Conservation (phyloP, 2,329 filamentous ascomycete genomes). For the Fusarium scirpi region DNA sequence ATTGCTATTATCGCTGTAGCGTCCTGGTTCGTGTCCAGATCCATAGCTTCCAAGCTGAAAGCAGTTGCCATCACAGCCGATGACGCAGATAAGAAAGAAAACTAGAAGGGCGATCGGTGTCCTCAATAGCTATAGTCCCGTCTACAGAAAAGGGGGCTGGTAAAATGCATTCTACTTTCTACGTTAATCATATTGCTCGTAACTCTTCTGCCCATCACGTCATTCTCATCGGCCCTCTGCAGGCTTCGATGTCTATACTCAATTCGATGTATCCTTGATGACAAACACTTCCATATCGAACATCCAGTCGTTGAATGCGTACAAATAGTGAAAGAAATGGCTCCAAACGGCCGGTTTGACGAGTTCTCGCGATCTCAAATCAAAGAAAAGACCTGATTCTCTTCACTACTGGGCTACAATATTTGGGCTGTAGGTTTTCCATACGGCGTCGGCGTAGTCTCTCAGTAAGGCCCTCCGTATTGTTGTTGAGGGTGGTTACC, state of each 20-base stretch:
- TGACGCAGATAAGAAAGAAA: constrained; percentile 54
- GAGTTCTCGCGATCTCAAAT: constrained; percentile 33
- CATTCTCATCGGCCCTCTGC: constrained; percentile 30
- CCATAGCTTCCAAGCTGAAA: constrained; percentile 47
- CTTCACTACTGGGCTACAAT: constrained; percentile 9
- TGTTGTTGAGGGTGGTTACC: constrained; percentile 51
- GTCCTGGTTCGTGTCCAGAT: constrained; percentile 59
- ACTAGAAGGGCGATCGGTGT: constrained; percentile 37
- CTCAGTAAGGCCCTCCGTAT: constrained; percentile 45
- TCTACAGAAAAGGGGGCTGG: constrained; percentile 27
- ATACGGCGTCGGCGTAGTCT: neutral
- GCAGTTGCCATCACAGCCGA: constrained; percentile 44
- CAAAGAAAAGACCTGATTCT: constrained; percentile 7
- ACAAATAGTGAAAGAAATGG: constrained; percentile 23
- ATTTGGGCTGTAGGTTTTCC: constrained; percentile 5
- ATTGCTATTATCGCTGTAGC: constrained; percentile 69
- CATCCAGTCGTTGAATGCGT: constrained; percentile 20
- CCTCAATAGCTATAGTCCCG: constrained; percentile 29
- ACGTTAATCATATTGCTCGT: constrained; percentile 43
- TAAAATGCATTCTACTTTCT: constrained; percentile 49
- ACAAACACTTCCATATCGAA: constrained; percentile 23
- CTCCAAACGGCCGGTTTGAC: constrained; percentile 17
- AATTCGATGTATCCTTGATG: constrained; percentile 18
- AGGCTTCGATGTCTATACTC: constrained; percentile 32
- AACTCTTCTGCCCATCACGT: constrained; percentile 36